Evolutionary conservation across 169 alveolate genomes (phyloP).

Genomic region (Eimeria zaria): DNA sequence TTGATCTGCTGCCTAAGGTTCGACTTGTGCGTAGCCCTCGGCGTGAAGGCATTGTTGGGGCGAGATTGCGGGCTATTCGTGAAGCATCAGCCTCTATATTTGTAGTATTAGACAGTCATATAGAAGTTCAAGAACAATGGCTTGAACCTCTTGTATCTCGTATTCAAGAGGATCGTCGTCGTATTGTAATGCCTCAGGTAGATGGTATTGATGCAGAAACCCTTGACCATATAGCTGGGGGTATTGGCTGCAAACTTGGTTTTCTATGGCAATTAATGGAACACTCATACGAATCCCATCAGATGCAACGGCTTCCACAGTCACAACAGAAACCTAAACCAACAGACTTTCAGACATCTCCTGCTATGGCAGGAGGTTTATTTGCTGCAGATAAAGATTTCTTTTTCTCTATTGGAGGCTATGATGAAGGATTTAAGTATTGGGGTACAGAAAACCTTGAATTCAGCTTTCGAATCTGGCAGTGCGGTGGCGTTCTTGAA

Average conservation of each 20-base stretch:
- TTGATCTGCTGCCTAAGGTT: slow-evolving; percentile 82
- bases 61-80: slow-evolving; percentile 88
- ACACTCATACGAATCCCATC: slow-evolving; percentile 86
- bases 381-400: slow-evolving; percentile 87
- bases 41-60: slow-evolving; percentile 90
- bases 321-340: slow-evolving; percentile 3
- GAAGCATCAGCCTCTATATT: slow-evolving; percentile 85
- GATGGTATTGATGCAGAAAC: slow-evolving; percentile 89
- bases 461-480: slow-evolving; percentile 89
- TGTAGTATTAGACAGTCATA: slow-evolving; percentile 89
- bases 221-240: slow-evolving; percentile 87
- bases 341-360: slow-evolving; percentile 84
- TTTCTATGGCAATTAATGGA: slow-evolving; percentile 89
- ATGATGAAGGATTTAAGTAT: slow-evolving; percentile 86
- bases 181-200: slow-evolving; percentile 90
- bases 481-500: slow-evolving; percentile 90
- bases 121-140: slow-evolving; percentile 89
- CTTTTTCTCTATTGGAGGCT: slow-evolving; percentile 87
- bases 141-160: slow-evolving; percentile 89
- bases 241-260: slow-evolving; percentile 90
- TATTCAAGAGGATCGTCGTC: slow-evolving; percentile 75
- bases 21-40: slow-evolving; percentile 85
- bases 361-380: slow-evolving; percentile 90
- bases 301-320: slow-evolving; percentile 58
- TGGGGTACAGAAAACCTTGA: slow-evolving; percentile 91